phyloP scores from a whole-genome alignment of 129 eudicot species.

The Lactuca sativa region DNA sequence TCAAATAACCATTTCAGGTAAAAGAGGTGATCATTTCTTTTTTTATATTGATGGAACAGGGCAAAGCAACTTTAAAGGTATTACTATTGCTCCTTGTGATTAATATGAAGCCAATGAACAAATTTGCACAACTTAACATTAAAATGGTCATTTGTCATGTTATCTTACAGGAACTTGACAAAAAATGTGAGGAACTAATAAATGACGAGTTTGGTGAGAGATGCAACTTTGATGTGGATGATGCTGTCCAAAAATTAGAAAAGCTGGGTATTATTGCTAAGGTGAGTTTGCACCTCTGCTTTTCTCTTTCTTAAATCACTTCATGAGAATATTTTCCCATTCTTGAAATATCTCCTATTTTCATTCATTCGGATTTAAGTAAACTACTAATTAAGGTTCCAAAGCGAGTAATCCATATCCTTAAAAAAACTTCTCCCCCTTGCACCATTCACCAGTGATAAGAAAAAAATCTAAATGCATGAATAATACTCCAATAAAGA shows the following conservation, averaged over 20 bases:
- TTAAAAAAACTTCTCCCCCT: too few relatives aligned
- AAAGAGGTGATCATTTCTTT: slow-evolving; percentile 86
- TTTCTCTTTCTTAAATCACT: background rate
- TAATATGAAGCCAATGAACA: background rate
- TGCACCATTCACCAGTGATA: too few relatives aligned
- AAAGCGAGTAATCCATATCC: too few relatives aligned
- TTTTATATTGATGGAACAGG: slow-evolving; percentile 91
- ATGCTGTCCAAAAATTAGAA: slow-evolving; percentile 84
- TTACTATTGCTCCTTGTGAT: background rate
- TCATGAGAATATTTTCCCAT: background rate
- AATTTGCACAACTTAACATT: background rate
- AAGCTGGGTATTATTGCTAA: slow-evolving; percentile 79
- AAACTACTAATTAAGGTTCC: background rate
- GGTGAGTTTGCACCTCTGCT: slow-evolving; percentile 44
- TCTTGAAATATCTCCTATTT: background rate
- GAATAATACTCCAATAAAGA: too few relatives aligned
- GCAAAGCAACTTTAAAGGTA: slow-evolving; percentile 87
- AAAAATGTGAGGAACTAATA: slow-evolving; percentile 73
- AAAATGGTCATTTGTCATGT: slow-evolving; percentile 1
- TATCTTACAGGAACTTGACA: slow-evolving; percentile 69
- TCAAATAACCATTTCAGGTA: slow-evolving; percentile 46
- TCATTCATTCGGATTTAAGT: background rate
- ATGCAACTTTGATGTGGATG: slow-evolving; percentile 92
- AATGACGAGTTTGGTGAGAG: slow-evolving; percentile 84
- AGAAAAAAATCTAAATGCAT: too few relatives aligned